A percentile compares a stretch with the other conserved stretches of the same genome.
Evolutionary conservation across 352 stramenopile species (phyloP).

Genomic region (Elongisporangium prolatum): DNA sequence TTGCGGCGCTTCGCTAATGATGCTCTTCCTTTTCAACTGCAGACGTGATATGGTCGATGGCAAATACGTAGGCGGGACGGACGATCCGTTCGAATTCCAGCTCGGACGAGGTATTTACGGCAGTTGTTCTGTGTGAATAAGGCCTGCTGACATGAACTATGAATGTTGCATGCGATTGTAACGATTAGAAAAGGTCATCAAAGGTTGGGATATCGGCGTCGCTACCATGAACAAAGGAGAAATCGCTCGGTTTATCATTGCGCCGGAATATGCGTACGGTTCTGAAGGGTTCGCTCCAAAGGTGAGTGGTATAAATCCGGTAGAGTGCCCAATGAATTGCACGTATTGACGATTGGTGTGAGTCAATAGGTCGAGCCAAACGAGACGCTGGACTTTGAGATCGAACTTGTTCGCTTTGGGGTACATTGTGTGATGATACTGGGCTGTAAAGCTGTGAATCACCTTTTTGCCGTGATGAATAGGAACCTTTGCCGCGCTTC

Average conservation of each 20-base stretch:
- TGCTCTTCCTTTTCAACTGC: not conserved
- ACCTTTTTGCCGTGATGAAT: not conserved
- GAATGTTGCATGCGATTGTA: not conserved
- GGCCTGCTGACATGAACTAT: not conserved
- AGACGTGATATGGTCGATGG: slow-evolving; percentile 78
- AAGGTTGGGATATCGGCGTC: slow-evolving; percentile 82
- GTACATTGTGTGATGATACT: slow-evolving; percentile 18
- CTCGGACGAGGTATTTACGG: slow-evolving; percentile 52
- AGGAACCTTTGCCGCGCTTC: slow-evolving; percentile 80
- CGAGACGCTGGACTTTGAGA: slow-evolving; percentile 85
- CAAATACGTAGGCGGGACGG: slow-evolving; percentile 77
- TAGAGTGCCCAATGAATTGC: slow-evolving; percentile 2
- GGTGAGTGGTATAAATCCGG: slow-evolving; percentile 4
- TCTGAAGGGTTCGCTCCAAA: slow-evolving; percentile 77
- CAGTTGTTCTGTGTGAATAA: slow-evolving; percentile 1
- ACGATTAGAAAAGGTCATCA: slow-evolving; percentile 75
- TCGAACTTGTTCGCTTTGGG: slow-evolving; percentile 76
- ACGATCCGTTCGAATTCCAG: slow-evolving; percentile 85
- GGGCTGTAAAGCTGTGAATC: not conserved
- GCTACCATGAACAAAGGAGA: slow-evolving; percentile 77
- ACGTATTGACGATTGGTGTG: slow-evolving; percentile 8
- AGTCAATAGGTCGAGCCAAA: slow-evolving; percentile 56
- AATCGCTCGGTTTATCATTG: slow-evolving; percentile 80
- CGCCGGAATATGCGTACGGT: slow-evolving; percentile 76
- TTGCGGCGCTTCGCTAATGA: not conserved